phyloP scores from a whole-genome alignment of 139 green algal genomes.

The Chlorella sp. region DNA sequence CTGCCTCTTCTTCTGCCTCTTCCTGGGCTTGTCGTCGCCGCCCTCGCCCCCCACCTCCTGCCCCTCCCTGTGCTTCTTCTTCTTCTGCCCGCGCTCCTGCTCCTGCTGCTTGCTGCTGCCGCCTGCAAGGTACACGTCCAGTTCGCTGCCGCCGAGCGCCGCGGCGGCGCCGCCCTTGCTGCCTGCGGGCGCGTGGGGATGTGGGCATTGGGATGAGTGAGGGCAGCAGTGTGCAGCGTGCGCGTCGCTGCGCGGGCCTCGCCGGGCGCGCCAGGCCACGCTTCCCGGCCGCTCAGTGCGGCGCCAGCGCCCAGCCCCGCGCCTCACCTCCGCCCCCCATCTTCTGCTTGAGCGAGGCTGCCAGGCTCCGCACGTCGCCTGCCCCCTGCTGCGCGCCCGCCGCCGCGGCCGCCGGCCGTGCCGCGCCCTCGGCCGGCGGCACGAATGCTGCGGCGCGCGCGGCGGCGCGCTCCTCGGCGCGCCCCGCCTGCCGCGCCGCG shows the following conservation, averaged over 20 bases:
- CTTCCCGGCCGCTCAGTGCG: too few relatives aligned
- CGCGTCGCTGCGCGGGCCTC: too few relatives aligned
- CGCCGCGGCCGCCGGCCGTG: not conserved
- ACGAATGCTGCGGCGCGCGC: constrained; percentile 84
- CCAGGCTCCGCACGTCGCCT: constrained; percentile 39
- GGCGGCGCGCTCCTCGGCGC: constrained; percentile 57
- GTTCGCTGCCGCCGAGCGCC: too few relatives aligned
- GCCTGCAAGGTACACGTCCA: constrained; percentile 10
- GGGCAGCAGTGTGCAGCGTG: too few relatives aligned
- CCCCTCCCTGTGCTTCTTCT: constrained; percentile 9
- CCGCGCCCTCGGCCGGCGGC: constrained; percentile 64
- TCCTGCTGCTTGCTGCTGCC: not conserved
- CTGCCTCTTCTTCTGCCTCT: constrained; percentile 31
- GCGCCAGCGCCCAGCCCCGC: too few relatives aligned
- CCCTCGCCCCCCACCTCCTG: not conserved
- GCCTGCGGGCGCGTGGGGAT: too few relatives aligned
- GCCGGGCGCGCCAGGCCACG: too few relatives aligned
- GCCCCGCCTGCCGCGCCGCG: constrained; percentile 45
- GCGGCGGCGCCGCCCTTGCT: too few relatives aligned
- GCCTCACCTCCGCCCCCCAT: constrained; percentile 9
- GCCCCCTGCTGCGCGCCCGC: constrained; percentile 9
- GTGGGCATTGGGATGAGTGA: too few relatives aligned
- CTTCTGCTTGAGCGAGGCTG: constrained; percentile 62
- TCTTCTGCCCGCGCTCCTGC: not conserved
- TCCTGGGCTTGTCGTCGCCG: constrained; percentile 4